phyloP scores from a whole-genome alignment of 257 asterid genomes.

The Solanum boliviense region DNA sequence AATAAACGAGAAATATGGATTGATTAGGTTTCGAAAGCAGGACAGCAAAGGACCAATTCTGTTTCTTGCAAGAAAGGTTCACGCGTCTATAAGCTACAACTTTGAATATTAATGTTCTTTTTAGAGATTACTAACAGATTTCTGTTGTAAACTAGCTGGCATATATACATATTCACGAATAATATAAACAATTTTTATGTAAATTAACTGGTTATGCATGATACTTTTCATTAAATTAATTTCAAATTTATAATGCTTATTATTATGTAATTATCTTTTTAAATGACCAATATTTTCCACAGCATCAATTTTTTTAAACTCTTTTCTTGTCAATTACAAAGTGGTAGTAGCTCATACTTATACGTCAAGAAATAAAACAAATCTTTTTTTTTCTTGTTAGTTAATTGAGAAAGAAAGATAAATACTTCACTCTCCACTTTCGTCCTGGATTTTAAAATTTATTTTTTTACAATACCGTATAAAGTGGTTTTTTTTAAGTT shows the following conservation, averaged over 20 bases:
- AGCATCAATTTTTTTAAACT: not conserved
- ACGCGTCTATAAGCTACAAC: not conserved
- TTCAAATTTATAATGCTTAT: not conserved
- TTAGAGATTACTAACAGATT: not conserved
- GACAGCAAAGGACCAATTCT: conserved; percentile 4
- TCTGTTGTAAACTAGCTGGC: not conserved
- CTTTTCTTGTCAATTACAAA: no score
- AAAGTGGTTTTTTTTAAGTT: not conserved
- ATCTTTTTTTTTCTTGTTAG: no score
- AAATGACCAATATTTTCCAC: not conserved
- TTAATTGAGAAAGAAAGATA: not conserved
- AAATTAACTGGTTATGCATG: not conserved
- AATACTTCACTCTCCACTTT: not conserved
- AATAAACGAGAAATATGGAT: not conserved
- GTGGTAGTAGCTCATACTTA: no score
- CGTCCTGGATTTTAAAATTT: no score
- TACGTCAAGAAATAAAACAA: no score
- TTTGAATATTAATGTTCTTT: not conserved
- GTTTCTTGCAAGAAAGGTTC: conserved; percentile 10
- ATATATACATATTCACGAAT: not conserved
- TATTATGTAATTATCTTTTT: not conserved
- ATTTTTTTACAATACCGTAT: not conserved
- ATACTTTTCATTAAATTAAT: not conserved
- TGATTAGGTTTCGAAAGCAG: not conserved
- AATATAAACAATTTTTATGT: not conserved